Base-by-base conservation (phyloP, 305 asterid species). In the Rubia peregrina region DNA sequence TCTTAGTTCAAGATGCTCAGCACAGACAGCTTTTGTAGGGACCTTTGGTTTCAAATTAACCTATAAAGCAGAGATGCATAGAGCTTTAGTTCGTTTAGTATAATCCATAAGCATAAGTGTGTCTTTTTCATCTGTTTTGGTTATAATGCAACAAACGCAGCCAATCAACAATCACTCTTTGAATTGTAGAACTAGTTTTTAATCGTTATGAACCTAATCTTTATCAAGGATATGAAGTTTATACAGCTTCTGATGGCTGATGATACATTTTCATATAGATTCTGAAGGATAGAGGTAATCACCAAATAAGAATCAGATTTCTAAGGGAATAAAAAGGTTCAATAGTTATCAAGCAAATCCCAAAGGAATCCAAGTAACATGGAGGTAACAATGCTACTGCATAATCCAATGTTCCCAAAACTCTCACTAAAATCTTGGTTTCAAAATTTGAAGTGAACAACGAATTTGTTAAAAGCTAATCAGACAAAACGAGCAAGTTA, bases 41-140 rank as follows among this genome's bases (percentile, higher is more conserved):
- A 94, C 97, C 80, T 85, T 94, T 24, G 99, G 99, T 79, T 94
- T 94, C 83, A 94, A 87, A 82, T 91, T 89, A 74, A 94, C 96
- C 98, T 93, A 87, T 61, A 46, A 67, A 72, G 76, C 59, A 71
- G 72, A 33, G 46, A 24, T 8, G 30, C 56, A 3, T 22, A 11
- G 16, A 56, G 4, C 26, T 26, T 68, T 41, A 16, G 69, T 72
- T 30, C 63, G 56, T 22, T 14, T 64, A 16, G 53, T 30, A 51
- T 41, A 36, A 16, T 36, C 3, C 10, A 21, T 11, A 7, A 12
- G 1, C 44, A 33, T 3, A 63, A 63, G 24, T 5, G 46, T 7
- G 53, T 72, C 36, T 13, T 14, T 9, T 51, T 4, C 11, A 59
- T n/a, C n/a, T n/a, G n/a, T n/a, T n/a, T n/a, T 21, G 4, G 14